Conservation (phyloP, 371 early-diverging fungal genomes). For the Entomophthora muscae region DNA sequence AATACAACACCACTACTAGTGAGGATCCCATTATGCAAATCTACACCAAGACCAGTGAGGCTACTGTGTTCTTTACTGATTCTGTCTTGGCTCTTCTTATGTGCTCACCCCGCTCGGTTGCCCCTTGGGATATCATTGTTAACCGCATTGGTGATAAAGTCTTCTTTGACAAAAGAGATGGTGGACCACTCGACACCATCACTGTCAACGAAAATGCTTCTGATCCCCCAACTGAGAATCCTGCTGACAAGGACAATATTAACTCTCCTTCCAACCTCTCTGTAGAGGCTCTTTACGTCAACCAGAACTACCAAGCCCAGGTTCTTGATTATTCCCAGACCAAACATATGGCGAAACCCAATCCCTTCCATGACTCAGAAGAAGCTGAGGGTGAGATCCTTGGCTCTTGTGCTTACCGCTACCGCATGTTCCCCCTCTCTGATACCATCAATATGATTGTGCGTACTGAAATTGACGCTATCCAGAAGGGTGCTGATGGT, state of each 20-base stretch:
- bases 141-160: conserved; percentile 72
- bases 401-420: conserved; percentile 71
- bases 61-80: conserved; percentile 80
- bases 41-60: conserved; percentile 39
- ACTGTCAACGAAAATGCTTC: conserved; percentile 90
- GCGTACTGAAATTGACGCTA: conserved; percentile 83
- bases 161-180: conserved; percentile 81
- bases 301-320: conserved; percentile 73
- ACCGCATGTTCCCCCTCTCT: conserved; percentile 56
- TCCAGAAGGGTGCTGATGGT: conserved; percentile 34
- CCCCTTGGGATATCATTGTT: conserved; percentile 92
- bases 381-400: conserved; percentile 30
- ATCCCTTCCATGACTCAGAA: conserved; percentile 47
- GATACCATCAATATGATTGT: conserved; percentile 44
- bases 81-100: conserved; percentile 76
- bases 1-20: conserved; percentile 59
- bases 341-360: conserved; percentile 35
- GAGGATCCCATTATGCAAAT: conserved; percentile 60
- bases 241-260: conserved; percentile 63
- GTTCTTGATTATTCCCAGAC: conserved; percentile 24
- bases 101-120: conserved; percentile 79
- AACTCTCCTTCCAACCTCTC: conserved; percentile 78
- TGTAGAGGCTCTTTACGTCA: conserved; percentile 75
- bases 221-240: conserved; percentile 71
- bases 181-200: conserved; percentile 34